A percentile compares a stretch with the other conserved stretches of the same genome.
phyloP scores from a whole-genome alignment of 2,329 filamentous ascomycete genomes.

The Fusarium tuaranense region DNA sequence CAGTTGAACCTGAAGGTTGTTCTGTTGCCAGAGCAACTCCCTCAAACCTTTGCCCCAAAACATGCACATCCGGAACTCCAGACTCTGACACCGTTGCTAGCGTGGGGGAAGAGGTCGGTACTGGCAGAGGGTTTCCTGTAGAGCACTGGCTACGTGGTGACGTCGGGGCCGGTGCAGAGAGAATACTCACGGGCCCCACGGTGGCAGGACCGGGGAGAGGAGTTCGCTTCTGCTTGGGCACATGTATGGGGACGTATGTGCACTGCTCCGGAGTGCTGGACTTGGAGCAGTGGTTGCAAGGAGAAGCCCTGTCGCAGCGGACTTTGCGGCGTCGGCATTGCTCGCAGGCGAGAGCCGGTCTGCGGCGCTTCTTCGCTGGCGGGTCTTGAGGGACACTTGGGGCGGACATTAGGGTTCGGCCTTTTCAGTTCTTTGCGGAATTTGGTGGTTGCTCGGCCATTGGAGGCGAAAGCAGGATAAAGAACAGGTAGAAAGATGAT shows the following conservation, averaged over 20 bases:
- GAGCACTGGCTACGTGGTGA: not conserved
- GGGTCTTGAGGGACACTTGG: not conserved
- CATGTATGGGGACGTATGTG: not conserved
- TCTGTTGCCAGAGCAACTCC: not conserved
- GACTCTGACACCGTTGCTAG: too few relatives aligned
- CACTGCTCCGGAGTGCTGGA: not conserved
- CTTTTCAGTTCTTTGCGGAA: not conserved
- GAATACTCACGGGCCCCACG: not conserved
- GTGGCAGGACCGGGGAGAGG: not conserved
- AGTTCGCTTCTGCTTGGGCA: not conserved
- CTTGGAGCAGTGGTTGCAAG: not conserved
- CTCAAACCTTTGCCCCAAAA: not conserved
- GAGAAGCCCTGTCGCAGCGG: not conserved
- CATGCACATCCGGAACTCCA: not conserved
- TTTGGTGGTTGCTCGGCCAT: not conserved
- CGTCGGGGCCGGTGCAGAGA: not conserved
- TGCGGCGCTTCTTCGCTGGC: not conserved
- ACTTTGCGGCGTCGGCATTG: not conserved
- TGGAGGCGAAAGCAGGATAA: not conserved
- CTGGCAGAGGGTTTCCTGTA: not conserved
- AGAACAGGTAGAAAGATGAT: not conserved
- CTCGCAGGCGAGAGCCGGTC: not conserved
- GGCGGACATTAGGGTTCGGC: not conserved
- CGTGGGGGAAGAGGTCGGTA: not conserved
- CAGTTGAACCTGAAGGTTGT: not conserved